phyloP scores from a whole-genome alignment of 352 stramenopile genomes.

The Phytopythium montanum region DNA sequence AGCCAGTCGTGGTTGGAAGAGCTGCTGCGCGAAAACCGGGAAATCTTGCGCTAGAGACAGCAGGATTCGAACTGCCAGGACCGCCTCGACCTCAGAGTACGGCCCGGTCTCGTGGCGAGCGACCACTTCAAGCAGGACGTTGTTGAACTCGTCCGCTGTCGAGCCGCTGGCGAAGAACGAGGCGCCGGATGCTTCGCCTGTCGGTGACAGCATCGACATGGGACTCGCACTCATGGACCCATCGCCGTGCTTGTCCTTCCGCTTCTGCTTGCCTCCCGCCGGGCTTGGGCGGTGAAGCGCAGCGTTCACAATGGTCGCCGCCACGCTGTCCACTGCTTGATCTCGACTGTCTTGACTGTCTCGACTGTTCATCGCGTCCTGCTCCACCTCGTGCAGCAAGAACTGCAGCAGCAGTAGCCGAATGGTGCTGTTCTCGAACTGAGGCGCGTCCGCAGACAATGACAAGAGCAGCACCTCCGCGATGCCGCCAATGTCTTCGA shows the following conservation, averaged over 20 bases:
- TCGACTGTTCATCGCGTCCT: slow-evolving; percentile 16
- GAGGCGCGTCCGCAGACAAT: slow-evolving; percentile 28
- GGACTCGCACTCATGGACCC: slow-evolving; percentile 9
- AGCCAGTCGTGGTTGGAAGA: slow-evolving; percentile 24
- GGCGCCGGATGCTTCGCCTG: background rate
- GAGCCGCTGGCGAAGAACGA: background rate
- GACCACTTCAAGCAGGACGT: background rate
- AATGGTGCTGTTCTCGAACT: slow-evolving; percentile 22
- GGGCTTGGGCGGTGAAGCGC: slow-evolving; percentile 24
- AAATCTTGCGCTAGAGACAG: slow-evolving; percentile 55
- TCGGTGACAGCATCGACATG: slow-evolving; percentile 6
- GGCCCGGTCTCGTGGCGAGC: slow-evolving; percentile 9
- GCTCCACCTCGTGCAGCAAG: slow-evolving; percentile 50
- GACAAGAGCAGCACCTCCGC: slow-evolving; percentile 50
- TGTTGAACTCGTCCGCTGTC: slow-evolving; percentile 8
- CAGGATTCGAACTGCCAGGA: slow-evolving; percentile 48
- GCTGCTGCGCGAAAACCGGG: slow-evolving; percentile 39
- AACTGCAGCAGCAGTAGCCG: slow-evolving; percentile 48
- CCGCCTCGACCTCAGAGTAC: slow-evolving; percentile 32
- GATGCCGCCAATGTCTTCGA: slow-evolving; percentile 43
- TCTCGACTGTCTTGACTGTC: background rate
- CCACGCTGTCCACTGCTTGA: slow-evolving; percentile 11
- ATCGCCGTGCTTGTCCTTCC: slow-evolving; percentile 32
- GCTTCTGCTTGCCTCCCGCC: slow-evolving; percentile 17
- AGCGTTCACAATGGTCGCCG: slow-evolving; percentile 37